A percentile compares a stretch with the other conserved stretches of the same genome.
Conservation (phyloP, 768 basidiomycete genomes). For the Leucocoprinus leucothites region DNA sequence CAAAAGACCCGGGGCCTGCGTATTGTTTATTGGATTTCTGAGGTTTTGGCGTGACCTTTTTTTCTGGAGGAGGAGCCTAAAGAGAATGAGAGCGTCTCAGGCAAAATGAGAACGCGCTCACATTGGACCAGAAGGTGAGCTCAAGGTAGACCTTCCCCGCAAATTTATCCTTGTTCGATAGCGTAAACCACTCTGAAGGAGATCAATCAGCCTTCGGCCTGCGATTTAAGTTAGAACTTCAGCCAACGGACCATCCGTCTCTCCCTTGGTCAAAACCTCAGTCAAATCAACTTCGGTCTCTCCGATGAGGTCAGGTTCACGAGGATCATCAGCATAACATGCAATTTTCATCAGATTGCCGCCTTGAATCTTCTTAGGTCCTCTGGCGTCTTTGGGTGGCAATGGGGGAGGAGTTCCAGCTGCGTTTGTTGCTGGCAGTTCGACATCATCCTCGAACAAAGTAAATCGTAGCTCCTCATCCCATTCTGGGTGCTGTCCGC, state of each 20-base stretch:
- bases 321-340: constrained; percentile 92
- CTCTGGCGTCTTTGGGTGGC: constrained; percentile 60
- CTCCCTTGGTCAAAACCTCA: constrained; percentile 90
- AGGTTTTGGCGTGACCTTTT: constrained; percentile 51
- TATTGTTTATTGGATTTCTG: constrained; percentile 59
- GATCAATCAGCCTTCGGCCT: background rate
- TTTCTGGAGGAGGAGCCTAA: constrained; percentile 78
- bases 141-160: constrained; percentile 95
- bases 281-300: constrained; percentile 86
- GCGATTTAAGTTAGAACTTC: background rate
- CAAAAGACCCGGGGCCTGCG: constrained; percentile 75
- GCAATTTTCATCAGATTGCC: constrained; percentile 74
- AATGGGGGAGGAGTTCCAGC: constrained; percentile 57
- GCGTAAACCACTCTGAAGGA: constrained; percentile 84
- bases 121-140: constrained; percentile 95
- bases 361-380: constrained; percentile 56
- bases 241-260: constrained; percentile 81
- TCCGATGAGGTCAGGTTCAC: constrained; percentile 95
- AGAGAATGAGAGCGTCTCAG: constrained; percentile 7
- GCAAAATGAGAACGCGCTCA: constrained; percentile 33
- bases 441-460: constrained; percentile 72
- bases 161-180: constrained; percentile 89
- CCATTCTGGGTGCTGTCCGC: constrained; percentile 99
- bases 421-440: constrained; percentile 42
- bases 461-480: constrained; percentile 96